Percentiles rank a stretch among this genome's conserved stretches.
phyloP scores from a whole-genome alignment of 257 asterid genomes.

The Primulina huaijiensis region DNA sequence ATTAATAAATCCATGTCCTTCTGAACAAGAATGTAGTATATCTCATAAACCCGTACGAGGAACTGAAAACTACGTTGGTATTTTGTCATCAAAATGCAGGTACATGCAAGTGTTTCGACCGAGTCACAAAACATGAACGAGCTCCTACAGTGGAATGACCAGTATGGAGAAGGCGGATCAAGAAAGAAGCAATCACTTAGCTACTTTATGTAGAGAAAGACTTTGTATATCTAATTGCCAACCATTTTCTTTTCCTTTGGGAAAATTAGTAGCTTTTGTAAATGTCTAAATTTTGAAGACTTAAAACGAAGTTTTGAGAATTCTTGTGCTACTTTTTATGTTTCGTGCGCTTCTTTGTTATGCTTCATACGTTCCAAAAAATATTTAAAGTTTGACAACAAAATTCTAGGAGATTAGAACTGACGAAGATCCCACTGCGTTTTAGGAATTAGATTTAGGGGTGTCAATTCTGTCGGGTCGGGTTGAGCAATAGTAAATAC shows the following conservation, averaged over 20 bases:
- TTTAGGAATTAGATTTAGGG: no score
- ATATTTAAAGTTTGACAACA: no score
- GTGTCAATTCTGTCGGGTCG: no score
- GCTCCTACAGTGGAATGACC: conserved; percentile 74
- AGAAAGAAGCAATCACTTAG: conserved; percentile 64
- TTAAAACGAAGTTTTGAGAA: no score
- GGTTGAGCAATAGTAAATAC: no score
- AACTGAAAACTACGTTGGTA: not conserved
- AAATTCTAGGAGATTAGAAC: no score
- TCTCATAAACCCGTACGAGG: not conserved
- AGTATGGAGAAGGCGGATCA: conserved; percentile 85
- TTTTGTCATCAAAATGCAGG: conserved; percentile 38
- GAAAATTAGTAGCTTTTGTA: not conserved
- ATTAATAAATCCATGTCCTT: no score
- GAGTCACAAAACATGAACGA: conserved; percentile 72
- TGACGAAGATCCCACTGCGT: no score
- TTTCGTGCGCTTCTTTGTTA: no score
- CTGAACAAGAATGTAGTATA: no score
- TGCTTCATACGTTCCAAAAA: no score
- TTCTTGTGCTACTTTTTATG: no score
- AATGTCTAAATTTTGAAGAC: not conserved
- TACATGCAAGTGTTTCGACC: conserved; percentile 68
- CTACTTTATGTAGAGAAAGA: conserved; percentile 57
- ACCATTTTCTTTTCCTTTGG: not conserved
- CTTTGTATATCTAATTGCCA: not conserved